These are phyloP conservation scores for Orychophragmus violaceus DNA, from an alignment of 345 rosid genomes.

Conservation along the genomic window DNA sequence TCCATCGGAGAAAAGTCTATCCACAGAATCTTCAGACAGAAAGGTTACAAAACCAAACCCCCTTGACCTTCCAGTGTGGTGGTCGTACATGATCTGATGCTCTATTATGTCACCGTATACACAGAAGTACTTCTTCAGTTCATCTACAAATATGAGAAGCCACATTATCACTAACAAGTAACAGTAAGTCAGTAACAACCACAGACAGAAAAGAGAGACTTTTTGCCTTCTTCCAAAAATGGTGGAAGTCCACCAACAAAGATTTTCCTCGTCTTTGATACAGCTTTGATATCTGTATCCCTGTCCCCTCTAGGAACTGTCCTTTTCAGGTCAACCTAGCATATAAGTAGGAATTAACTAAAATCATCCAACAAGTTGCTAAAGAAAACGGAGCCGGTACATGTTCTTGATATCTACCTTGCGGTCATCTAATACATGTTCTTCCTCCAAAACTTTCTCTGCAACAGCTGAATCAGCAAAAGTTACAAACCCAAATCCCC, in stretches of 20 bases:
- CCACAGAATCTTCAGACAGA: conserved; percentile 42
- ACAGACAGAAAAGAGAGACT: background rate
- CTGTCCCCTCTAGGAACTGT: conserved; percentile 53
- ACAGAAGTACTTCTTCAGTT: conserved; percentile 40
- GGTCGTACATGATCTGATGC: conserved; percentile 45
- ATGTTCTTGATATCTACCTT: conserved; percentile 33
- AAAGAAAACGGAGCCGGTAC: background rate
- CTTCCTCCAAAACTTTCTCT: conserved; percentile 47
- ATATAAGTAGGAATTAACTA: background rate
- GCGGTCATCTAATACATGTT: conserved; percentile 54
- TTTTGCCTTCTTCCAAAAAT: conserved; percentile 47
- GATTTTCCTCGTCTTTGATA: conserved; percentile 54
- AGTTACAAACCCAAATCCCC: conserved; percentile 67
- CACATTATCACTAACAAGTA: background rate
- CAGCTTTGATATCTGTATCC: conserved; percentile 25
- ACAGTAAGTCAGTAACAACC: background rate
- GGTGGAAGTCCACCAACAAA: conserved; percentile 81
- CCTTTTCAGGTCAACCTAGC: conserved; percentile 54
- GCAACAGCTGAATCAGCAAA: conserved; percentile 44
- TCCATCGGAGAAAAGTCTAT: conserved; percentile 36
- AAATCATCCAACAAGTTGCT: background rate
- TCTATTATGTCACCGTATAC: conserved; percentile 40
- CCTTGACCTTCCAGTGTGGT: conserved; percentile 43
- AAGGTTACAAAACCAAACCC: conserved; percentile 54
- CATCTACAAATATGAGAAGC: conserved; percentile 28